Base-by-base conservation (phyloP, 345 rosid genomes). In the Eucalyptus viminalis region DNA sequence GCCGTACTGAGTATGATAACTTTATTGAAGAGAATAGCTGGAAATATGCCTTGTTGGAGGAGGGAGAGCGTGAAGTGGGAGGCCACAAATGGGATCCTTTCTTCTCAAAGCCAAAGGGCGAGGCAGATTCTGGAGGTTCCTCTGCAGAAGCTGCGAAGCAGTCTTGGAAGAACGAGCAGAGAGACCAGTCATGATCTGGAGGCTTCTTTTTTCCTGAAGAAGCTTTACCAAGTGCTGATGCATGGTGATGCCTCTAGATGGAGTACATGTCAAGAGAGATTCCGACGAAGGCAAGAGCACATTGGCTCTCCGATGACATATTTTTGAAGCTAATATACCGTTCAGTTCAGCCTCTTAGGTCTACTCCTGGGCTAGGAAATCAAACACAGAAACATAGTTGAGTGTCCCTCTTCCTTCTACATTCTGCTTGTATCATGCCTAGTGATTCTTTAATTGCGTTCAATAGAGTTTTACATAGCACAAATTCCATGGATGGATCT, bases 121-220 rank as follows among this genome's bases (percentile, higher is more conserved):
- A 87, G 87, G 91, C 27, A 37, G 91, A 90, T 15, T 58, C 87
- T 34, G 89, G 91, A 17, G 89, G 89, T 29, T 87, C 91, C n/a
- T 81, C 91, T 62, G 89, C 89, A 4, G 91, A 90, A 87, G 91
- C 87, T 45, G 91, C 91, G 17, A 90, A 90, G 91, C 65, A 90
- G 43, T 90, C 91, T 17, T 90, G 91, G 91, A 90, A 90, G 87
- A 90, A 90, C 40, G 91, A 90, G 86, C 91, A 90, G 83, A 87
- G 91, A 37, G n/a, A 60, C 40, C 91, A 83, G 50, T 87, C 89
- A 27, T 90, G 62, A 89, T 86, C 27, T 50, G n/a, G 72, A 54
- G 87, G 62, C 34, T 29, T 87, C 60, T 3, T 24, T 53, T 51
- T 17, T 60, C 67, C 45, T 31, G 65, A 37, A 44, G 65, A 49